Base-by-base conservation (phyloP, 2,329 filamentous ascomycete species). In the Aplosporella prunicola region DNA sequence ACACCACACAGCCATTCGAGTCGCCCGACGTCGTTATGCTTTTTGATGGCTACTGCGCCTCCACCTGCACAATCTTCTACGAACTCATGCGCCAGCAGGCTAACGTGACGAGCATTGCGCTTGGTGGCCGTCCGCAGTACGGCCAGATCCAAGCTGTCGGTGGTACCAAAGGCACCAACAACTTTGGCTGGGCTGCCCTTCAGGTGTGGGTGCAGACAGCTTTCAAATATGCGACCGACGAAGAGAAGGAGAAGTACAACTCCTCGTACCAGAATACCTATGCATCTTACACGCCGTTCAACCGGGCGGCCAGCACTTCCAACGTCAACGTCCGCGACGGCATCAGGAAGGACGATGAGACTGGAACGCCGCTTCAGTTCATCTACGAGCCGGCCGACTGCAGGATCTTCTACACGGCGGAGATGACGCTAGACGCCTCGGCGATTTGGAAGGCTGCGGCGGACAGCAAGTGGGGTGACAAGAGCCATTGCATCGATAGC, bases 31-130 rank as follows among this genome's bases (percentile, higher is more conserved):
- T 63, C 20, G 61, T 76, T 32, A 49, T 75, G 17, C 53, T 78
- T n/a, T 68, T 70, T 35, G 74, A 78, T 47, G 74, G 73, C 22
- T 66, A 69, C 46, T 78, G 74, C 51, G 68, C 68, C 15, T 76
- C 71, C 1, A 72, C 72, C 3, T 78, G 74, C 55, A 67, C 71
- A 3, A 58, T 75, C 4, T 74, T 75, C 43, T 63, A 65, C 9
- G 69, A 77, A 45, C 64, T 76, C 46, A 58, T 77, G 47, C 65
- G 65, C 16, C 53, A 64, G 17, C 63, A 72, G 42, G 71, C 61
- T 15, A 66, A 67, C 22, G 68, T 76, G n/a, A 67, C 68, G 54
- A 69, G 65, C 4, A 63, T 68, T 36, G 69, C 67, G 5, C 58
- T 74, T 41, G 73, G 72, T 17, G 72, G 72, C 15, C 59, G 60